Base-by-base conservation (phyloP, 1,139 yeast species). In the Sugiyamaella xylanicola region DNA sequence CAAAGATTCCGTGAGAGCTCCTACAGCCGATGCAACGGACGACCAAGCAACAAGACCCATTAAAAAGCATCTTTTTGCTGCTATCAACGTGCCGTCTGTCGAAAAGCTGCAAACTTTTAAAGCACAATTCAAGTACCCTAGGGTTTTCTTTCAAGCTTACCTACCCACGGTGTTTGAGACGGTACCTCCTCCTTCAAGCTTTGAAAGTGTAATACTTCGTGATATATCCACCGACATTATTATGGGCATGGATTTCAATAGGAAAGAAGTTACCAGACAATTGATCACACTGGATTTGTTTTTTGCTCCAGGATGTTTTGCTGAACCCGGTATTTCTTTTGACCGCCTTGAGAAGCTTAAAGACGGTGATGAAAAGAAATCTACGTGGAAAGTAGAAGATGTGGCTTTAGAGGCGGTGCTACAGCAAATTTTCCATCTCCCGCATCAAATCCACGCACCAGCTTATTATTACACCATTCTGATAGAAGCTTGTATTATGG, bases 361-460 rank as follows among this genome's bases (percentile, higher is more conserved):
- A 32, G 57, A 51, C 11, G 61, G 70, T 4, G 55, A 60, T 25
- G 57, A 51, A 15, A 62, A 70, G 4, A 67, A 60, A 16, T 67
- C 77, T 13, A 90, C 97, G 0, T 91, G 91, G 89, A 93, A 93
- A 69, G 82, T 91, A 56, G 99, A 95, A 72, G 97, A 92, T 69
- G 79, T 91, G 49, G 90, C 95, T 0, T 81, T 92, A 47, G 98
- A 93, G 68, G 83, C 90, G 51, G 83, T 91, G 29, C 77, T 93
- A 60, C 83, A 90, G 21, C 80, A 89, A 75, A 82, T 92, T 65
- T 87, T 89, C 74, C 83, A 83, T 58, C 76, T 91, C 54, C 97
- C 97, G 5, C 68, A 73, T 1, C 77, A 88, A 0, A 77, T 84
- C 35, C 86, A 87, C 61, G 84, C 85, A 42, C 81, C 76, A 11